Evolutionary conservation across 208 protist species (phyloP).

Genomic region (Sergeia podlipaevii): DNA sequence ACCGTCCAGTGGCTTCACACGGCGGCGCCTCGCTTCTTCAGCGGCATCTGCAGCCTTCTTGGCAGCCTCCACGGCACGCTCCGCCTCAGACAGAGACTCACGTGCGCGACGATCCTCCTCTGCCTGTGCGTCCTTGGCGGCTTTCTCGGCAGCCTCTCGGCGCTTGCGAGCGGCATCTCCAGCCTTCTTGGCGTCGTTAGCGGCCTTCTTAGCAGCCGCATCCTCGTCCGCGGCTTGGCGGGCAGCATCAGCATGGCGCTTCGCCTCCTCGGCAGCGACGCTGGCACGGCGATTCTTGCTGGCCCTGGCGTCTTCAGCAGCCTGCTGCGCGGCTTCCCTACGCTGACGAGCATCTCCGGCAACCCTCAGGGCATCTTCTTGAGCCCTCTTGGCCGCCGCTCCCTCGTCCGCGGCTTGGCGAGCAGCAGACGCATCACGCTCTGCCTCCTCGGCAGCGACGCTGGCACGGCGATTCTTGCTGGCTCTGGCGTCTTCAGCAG

Average conservation of each 20-base stretch:
- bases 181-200: conserved; percentile 14
- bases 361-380: conserved; percentile 13
- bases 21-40: conserved; percentile 17
- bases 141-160: conserved; percentile 9
- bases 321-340: conserved; percentile 7
- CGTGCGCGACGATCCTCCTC: conserved; percentile 16
- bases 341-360: conserved; percentile 14
- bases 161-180: conserved; percentile 17
- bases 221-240: not conserved
- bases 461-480: conserved; percentile 13
- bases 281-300: conserved; percentile 13
- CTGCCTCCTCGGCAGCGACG: conserved; percentile 18
- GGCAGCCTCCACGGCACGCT: conserved; percentile 16
- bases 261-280: conserved; percentile 18
- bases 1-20: conserved; percentile 15
- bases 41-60: conserved; percentile 18
- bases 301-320: conserved; percentile 11
- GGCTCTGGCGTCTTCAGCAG: conserved; percentile 11
- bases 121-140: conserved; percentile 11
- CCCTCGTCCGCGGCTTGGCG: not conserved
- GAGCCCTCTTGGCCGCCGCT: too few species aligned
- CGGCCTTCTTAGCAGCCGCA: too few species aligned
- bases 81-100: conserved; percentile 17
- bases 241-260: conserved; percentile 13
- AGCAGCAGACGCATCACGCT: conserved; percentile 11